These are phyloP conservation scores for Leucosporidium yakuticum DNA, from an alignment of 768 basidiomycete species.

Conservation along the genomic window DNA sequence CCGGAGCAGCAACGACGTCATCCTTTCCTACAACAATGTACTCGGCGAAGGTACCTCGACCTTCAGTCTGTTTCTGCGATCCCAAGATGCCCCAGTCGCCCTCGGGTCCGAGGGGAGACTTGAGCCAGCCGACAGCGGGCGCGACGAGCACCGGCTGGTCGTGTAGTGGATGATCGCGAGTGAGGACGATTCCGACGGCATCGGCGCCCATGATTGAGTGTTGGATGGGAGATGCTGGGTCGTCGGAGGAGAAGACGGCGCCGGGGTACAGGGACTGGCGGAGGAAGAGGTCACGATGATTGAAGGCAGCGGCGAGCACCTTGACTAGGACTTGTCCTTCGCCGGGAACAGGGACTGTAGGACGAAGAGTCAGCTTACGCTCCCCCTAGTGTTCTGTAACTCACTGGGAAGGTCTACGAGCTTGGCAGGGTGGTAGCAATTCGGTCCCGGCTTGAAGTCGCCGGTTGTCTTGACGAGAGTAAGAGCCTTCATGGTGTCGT, in stretches of 20 bases:
- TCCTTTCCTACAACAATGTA: conserved; percentile 67
- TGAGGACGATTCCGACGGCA: conserved; percentile 33
- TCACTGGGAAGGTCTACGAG: conserved; percentile 31
- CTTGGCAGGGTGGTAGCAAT: conserved; percentile 16
- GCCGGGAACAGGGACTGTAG: conserved; percentile 47
- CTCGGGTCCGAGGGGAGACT: conserved; percentile 32
- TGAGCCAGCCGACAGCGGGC: conserved; percentile 29
- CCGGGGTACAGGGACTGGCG: conserved; percentile 39
- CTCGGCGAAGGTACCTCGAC: conserved; percentile 64
- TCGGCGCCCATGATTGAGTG: conserved; percentile 37
- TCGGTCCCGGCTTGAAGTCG: conserved; percentile 42
- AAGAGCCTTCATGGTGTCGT: conserved; percentile 49
- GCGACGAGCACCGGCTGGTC: conserved; percentile 29
- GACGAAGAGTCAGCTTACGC: too few relatives aligned
- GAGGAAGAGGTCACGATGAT: conserved; percentile 60
- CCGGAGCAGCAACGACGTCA: conserved; percentile 57
- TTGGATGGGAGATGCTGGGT: too few relatives aligned
- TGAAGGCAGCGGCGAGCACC: conserved; percentile 60
- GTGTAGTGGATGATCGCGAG: conserved; percentile 24
- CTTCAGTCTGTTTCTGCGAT: conserved; percentile 49
- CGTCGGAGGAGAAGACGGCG: conserved; percentile 19
- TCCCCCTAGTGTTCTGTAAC: conserved; percentile 47
- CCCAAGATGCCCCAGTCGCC: conserved; percentile 64
- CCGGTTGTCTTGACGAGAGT: conserved; percentile 50
- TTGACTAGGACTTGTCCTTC: conserved; percentile 48